Evolutionary conservation across 2,329 filamentous ascomycete species (phyloP).

Genomic region (Blastomyces silverae): DNA sequence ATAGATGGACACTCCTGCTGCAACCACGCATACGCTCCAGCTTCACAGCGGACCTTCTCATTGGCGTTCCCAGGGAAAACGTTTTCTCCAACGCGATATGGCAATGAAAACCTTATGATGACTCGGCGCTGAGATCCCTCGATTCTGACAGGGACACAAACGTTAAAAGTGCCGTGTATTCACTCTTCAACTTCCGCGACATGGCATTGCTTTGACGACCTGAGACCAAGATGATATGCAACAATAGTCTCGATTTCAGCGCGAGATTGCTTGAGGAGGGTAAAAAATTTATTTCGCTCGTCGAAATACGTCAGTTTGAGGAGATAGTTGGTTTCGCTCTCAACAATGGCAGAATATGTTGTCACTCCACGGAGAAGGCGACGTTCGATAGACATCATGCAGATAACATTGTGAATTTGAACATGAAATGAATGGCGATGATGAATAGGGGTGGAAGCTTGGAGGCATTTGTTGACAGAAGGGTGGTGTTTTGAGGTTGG

Average conservation of each 20-base stretch:
- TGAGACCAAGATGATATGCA: conserved; percentile 13
- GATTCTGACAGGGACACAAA: conserved; percentile 26
- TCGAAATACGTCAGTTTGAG: conserved; percentile 6
- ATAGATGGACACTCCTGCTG: conserved; percentile 26
- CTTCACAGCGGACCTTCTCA: conserved; percentile 29
- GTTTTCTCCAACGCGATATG: conserved; percentile 26
- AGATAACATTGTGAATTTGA: too few relatives aligned
- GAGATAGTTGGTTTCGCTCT: conserved; percentile 4
- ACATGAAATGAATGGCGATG: too few relatives aligned
- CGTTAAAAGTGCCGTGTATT: conserved; percentile 24
- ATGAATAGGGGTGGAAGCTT: too few relatives aligned
- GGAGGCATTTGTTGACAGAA: too few relatives aligned
- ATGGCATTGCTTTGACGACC: conserved; percentile 17
- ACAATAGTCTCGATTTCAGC: conserved; percentile 1
- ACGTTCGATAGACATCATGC: too few relatives aligned
- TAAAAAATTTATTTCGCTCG: conserved; percentile 7
- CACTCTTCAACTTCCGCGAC: conserved; percentile 21
- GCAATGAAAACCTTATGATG: conserved; percentile 25
- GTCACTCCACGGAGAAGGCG: too few relatives aligned
- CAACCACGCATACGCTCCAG: conserved; percentile 28
- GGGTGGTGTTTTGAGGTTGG: too few relatives aligned
- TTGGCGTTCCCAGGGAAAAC: conserved; percentile 26
- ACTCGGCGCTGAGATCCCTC: conserved; percentile 14
- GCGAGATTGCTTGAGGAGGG: background rate
- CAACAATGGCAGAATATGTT: conserved; percentile 4